Evolutionary conservation across 345 rosid genomes (phyloP), one percentile per base, ranked within the genome.

Genomic region (Punica granatum): DNA sequence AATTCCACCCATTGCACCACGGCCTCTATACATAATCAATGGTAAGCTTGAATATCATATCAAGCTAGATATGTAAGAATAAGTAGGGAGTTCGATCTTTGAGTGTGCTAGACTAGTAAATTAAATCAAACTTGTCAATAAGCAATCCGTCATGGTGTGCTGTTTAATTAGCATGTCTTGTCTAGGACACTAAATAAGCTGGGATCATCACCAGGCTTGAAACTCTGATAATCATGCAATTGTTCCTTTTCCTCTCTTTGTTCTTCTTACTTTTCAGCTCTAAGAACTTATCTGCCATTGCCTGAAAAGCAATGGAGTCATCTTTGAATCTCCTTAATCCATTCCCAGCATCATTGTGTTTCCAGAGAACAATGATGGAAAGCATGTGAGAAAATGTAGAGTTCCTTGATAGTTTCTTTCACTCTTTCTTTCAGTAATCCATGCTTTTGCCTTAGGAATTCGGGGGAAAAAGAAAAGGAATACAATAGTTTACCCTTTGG

Each of bases 21-120:
- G 94, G 1, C 90, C 96, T 26, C 80, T 90, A 70, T 75, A 85
- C 73, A 83, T 93, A 66, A 48, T 89, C 37, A 89, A 82, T 36
- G 97, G 97, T 92, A 82, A 44, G 59, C 25, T 28, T 26, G 16
- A 16, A 54, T 23, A 1, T 21, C 19, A 64, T 15, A 25, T 37
- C 28, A 23, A n/a, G 21, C 42, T 18, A 35, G 26, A 31, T 8
- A 12, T 10, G 18, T 33, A 15, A 25, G 25, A n/a, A 48, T 4
- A 49, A 4, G 26, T 49, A 1, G 8, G 21, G 21, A 11, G 30
- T 16, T 35, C n/a, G 56, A 10, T 7, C 25, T 34, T 68, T 34
- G 14, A 28, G 23, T 54, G 33, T 9, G 60, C 10, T 2, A 14
- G 32, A 54, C 60, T 54, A 26, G 16, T 56, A 2, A 26, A 26